Base-by-base conservation (phyloP, 352 stramenopile species). In the Plasmopara halstedii region DNA sequence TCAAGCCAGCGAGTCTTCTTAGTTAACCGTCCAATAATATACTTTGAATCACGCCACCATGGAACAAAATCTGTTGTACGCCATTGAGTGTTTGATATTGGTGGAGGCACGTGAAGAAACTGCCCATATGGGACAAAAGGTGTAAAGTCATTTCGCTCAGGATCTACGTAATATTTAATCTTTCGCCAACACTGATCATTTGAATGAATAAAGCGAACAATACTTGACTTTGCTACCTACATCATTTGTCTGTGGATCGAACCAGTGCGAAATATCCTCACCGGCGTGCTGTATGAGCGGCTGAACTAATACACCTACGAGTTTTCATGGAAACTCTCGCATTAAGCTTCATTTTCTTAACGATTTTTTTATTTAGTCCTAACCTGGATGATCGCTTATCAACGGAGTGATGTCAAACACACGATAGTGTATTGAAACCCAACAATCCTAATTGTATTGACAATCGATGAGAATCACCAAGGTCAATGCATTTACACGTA, bases 221-320 rank as follows among this genome's bases (percentile, higher is more conserved):
- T n/a, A n/a, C 41, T 14, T 31, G 15, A 0, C 20, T 29, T n/a
- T 9, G 23, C 8, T 9, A 50, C 50, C 13, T 67, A 90, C 75
- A 43, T 95, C 73, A 6, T 70, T 55, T 0, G 73, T 92, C 4
- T 77, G 63, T 4, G 44, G 23, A 25, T 95, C 77, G 51, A 97
- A 97, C 89, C 89, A 97, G 47, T 97, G 83, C 0, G 87, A 94
- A 20, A 97, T 74, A 49, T 97, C 87, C 23, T 88, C 72, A 4
- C 88, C 88, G 18, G 89, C 86, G 53, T 89, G 72, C 4, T 66
- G 58, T 2, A 97, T 70, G 4, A 97, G 58, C 33, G 80, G 77
- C 41, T 95, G 71, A 6, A 83, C 83, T 3, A 97, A 59, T 8
- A 72, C 31, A 8, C 86, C 80, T 86, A 17, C 14, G 17, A 4